Evolutionary conservation across 371 early-diverging fungal species (phyloP).

Genomic region (Apophysomyces sp.): DNA sequence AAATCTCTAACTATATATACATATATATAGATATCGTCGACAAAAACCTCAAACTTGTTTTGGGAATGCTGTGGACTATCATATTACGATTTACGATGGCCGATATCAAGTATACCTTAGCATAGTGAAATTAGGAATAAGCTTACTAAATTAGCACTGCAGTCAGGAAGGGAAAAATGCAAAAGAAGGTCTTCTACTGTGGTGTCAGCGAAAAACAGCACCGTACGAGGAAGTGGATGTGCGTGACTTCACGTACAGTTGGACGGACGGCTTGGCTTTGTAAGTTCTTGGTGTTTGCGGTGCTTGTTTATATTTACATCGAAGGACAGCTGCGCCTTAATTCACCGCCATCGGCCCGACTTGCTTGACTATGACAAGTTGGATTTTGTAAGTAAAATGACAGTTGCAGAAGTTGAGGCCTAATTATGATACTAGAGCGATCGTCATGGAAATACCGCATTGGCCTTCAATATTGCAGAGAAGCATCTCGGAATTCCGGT

Average conservation of each 20-base stretch:
- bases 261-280: slow-evolving; percentile 96
- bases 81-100: slow-evolving; percentile 96
- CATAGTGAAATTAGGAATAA: no score
- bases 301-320: background rate
- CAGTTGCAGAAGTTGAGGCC: background rate
- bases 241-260: slow-evolving; percentile 85
- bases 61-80: slow-evolving; percentile 98
- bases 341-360: slow-evolving; percentile 97
- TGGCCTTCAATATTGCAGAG: slow-evolving; percentile 96
- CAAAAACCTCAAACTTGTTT: slow-evolving; percentile 89
- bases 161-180: slow-evolving; percentile 93
- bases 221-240: slow-evolving; percentile 85
- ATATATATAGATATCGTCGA: slow-evolving; percentile 99
- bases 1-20: no score
- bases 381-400: slow-evolving; percentile 56
- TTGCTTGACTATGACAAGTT: slow-evolving; percentile 86
- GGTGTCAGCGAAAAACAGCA: slow-evolving; percentile 96
- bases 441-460: slow-evolving; percentile 83
- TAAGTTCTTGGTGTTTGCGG: slow-evolving; percentile 28
- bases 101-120: slow-evolving; percentile 77
- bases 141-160: no score
- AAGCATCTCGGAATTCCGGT: slow-evolving; percentile 85
- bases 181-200: slow-evolving; percentile 88
- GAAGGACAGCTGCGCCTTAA: slow-evolving; percentile 79
- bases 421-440: slow-evolving; percentile 45